Percentiles rank a stretch among this genome's conserved stretches.
phyloP scores from a whole-genome alignment of 768 basidiomycete species.

The Pisolithus orientalis region DNA sequence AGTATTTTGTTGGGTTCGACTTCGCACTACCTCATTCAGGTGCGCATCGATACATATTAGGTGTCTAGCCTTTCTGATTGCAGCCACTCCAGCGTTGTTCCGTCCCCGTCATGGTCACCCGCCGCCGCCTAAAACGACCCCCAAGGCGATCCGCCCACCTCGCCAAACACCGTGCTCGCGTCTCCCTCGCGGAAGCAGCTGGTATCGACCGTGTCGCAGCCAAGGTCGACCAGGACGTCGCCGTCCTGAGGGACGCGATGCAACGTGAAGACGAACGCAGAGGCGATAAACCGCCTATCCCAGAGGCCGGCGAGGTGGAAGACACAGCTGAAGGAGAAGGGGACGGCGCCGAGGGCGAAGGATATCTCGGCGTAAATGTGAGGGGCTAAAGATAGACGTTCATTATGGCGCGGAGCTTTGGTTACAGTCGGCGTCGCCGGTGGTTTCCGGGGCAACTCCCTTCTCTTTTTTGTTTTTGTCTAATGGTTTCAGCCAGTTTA shows the following conservation, averaged over 20 bases:
- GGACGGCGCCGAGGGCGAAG: slow-evolving; percentile 27
- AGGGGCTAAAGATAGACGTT: slow-evolving; percentile 6
- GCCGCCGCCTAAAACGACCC: slow-evolving; percentile 83
- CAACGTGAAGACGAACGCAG: slow-evolving; percentile 53
- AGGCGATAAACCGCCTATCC: slow-evolving; percentile 8
- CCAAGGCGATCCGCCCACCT: slow-evolving; percentile 77
- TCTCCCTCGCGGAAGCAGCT: slow-evolving; percentile 78
- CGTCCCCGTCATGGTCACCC: slow-evolving; percentile 95
- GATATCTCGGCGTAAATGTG: slow-evolving; percentile 22
- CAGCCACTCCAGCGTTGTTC: slow-evolving; percentile 63
- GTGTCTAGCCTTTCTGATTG: slow-evolving; percentile 1
- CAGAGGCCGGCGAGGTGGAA: slow-evolving; percentile 15
- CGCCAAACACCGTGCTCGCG: slow-evolving; percentile 72
- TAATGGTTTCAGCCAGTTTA: too few relatives aligned
- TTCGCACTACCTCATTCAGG: slow-evolving; percentile 89
- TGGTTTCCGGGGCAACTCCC: too few relatives aligned
- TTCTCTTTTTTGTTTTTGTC: too few relatives aligned
- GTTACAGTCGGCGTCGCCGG: too few relatives aligned
- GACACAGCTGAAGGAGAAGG: slow-evolving; percentile 25
- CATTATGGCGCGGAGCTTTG: too few relatives aligned
- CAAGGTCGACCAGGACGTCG: slow-evolving; percentile 82
- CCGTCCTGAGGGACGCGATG: slow-evolving; percentile 73
- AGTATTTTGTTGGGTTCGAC: slow-evolving; percentile 93
- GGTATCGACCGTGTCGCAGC: slow-evolving; percentile 83
- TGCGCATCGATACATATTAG: slow-evolving; percentile 21